These are phyloP conservation scores for Talinum fruticosum DNA, from an alignment of 148 eudicot species.

Conservation along the genomic window DNA sequence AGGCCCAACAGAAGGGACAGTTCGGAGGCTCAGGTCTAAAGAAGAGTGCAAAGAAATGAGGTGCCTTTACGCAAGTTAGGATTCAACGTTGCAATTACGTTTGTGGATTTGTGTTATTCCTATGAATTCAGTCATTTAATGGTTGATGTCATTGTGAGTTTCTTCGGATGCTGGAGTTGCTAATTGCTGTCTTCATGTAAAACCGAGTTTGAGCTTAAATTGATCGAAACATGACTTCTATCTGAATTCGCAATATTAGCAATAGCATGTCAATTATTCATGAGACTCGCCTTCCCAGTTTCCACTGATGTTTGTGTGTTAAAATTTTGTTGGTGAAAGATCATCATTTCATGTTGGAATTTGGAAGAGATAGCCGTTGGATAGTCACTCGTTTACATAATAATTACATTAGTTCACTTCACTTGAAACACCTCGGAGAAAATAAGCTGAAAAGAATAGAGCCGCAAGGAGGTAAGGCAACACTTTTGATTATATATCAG, in stretches of 20 bases:
- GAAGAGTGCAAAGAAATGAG: conserved; percentile 97
- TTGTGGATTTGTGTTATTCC: conserved; percentile 8
- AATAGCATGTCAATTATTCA: neutral
- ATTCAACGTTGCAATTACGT: conserved; percentile 8
- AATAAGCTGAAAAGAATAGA: no score
- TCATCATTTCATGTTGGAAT: no score
- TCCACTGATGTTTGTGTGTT: no score
- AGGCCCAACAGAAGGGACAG: conserved; percentile 81
- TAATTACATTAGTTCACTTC: no score
- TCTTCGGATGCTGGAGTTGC: neutral
- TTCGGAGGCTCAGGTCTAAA: conserved; percentile 94
- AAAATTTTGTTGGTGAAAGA: no score
- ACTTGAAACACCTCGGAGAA: no score
- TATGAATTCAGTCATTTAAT: conserved; percentile 2
- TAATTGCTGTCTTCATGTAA: conserved; percentile 17
- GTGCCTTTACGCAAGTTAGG: neutral
- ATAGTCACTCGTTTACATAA: no score
- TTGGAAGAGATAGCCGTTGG: no score
- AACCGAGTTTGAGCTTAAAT: neutral
- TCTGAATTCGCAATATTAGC: neutral
- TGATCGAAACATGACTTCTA: neutral
- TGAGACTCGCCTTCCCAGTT: neutral
- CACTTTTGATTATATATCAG: no score
- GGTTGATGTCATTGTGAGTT: conserved; percentile 12
- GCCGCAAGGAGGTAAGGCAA: no score